These are phyloP conservation scores for Pythium sp. DNA, from an alignment of 352 stramenopile genomes.

Conservation along the genomic window DNA sequence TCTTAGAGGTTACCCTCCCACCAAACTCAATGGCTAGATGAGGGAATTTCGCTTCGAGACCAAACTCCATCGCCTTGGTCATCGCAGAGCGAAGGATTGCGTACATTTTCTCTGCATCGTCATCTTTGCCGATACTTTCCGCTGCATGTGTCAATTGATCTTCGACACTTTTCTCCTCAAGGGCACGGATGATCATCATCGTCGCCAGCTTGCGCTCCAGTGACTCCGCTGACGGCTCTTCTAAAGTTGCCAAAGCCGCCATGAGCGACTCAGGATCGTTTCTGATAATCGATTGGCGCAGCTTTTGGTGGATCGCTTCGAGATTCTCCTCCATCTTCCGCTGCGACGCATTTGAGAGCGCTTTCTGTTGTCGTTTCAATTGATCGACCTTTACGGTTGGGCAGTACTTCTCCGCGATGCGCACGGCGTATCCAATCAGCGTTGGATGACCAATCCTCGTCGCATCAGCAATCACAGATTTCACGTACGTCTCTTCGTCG, in stretches of 20 bases:
- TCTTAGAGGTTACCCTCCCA: neutral
- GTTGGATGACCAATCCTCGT: slow-evolving; percentile 49
- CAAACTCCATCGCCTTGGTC: slow-evolving; percentile 55
- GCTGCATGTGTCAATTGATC: slow-evolving; percentile 44
- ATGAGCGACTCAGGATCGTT: slow-evolving; percentile 72
- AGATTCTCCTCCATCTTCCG: slow-evolving; percentile 37
- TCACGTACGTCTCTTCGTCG: slow-evolving; percentile 77
- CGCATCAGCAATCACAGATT: slow-evolving; percentile 66
- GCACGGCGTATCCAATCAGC: slow-evolving; percentile 65
- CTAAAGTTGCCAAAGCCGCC: slow-evolving; percentile 57
- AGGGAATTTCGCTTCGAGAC: slow-evolving; percentile 54
- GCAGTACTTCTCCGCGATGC: slow-evolving; percentile 57
- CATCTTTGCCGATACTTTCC: slow-evolving; percentile 8
- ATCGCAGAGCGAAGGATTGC: slow-evolving; percentile 30
- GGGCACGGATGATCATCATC: slow-evolving; percentile 77
- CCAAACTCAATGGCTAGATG: slow-evolving; percentile 24
- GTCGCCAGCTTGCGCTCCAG: slow-evolving; percentile 74
- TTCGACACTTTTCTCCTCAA: slow-evolving; percentile 69
- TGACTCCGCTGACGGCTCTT: slow-evolving; percentile 63
- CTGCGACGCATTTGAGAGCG: slow-evolving; percentile 34
- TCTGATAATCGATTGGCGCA: slow-evolving; percentile 56
- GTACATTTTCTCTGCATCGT: slow-evolving; percentile 22
- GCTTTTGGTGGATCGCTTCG: slow-evolving; percentile 43
- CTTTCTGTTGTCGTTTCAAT: slow-evolving; percentile 27
- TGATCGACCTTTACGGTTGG: slow-evolving; percentile 54